These are phyloP conservation scores for Rhamnella rubrinervis DNA, from an alignment of 331 rosid species.

Conservation along the genomic window DNA sequence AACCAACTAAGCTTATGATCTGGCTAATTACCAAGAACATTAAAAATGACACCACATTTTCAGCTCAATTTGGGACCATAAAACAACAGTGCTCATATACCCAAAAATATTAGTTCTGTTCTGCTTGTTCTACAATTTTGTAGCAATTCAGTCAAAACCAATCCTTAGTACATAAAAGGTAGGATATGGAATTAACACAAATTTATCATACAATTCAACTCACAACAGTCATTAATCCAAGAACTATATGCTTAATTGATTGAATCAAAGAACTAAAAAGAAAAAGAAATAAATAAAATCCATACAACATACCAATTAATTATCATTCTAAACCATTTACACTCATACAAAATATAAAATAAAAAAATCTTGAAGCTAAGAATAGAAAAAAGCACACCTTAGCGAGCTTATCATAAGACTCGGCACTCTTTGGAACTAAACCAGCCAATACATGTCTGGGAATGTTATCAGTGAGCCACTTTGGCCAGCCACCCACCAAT, in stretches of 20 bases:
- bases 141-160: background rate
- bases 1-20: background rate
- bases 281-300: background rate
- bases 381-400: slow-evolving; percentile 41
- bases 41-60: background rate
- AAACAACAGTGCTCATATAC: background rate
- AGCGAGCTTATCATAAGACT: slow-evolving; percentile 61
- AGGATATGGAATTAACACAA: no score
- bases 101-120: background rate
- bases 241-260: background rate
- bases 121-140: background rate
- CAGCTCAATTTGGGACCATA: no score
- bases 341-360: slow-evolving; percentile 3
- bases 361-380: background rate
- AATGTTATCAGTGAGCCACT: slow-evolving; percentile 67
- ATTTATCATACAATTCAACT: no score
- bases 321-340: background rate
- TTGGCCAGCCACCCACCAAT: slow-evolving; percentile 54
- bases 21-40: background rate
- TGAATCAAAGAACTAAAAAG: background rate
- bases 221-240: no score
- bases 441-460: slow-evolving; percentile 47
- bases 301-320: background rate
- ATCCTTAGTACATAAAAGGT: no score
- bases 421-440: slow-evolving; percentile 75